Evolutionary conservation across 495 filamentous ascomycete species (phyloP).

Genomic region (Hamigera avellanea): DNA sequence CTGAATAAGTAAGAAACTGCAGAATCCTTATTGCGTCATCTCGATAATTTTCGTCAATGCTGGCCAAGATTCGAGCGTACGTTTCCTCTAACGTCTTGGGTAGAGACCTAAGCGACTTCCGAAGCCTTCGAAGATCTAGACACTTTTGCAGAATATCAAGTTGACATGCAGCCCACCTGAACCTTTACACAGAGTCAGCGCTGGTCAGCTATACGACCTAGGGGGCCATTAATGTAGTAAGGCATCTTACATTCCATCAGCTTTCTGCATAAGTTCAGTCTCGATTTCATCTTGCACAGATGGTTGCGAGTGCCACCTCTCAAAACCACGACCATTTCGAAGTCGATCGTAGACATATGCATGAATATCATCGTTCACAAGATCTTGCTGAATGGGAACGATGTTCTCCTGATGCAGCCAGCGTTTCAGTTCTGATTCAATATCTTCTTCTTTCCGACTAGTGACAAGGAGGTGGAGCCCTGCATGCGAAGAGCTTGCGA

Average conservation of each 20-base stretch:
- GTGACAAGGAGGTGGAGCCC: constrained; percentile 10
- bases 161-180: constrained; percentile 27
- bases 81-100: constrained; percentile 23
- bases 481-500: constrained; percentile 2
- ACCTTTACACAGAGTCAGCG: constrained; percentile 14
- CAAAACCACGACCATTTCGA: constrained; percentile 5
- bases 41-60: constrained; percentile 8
- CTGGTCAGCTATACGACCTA: constrained; percentile 1
- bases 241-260: constrained; percentile 22
- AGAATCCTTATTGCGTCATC: constrained; percentile 14
- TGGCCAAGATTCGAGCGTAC: constrained; percentile 21
- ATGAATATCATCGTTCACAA: constrained; percentile 14
- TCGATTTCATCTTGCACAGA: constrained; percentile 13
- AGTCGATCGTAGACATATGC: constrained; percentile 8
- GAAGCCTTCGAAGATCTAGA: constrained; percentile 4
- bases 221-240: not conserved
- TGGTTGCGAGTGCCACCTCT: constrained; percentile 9
- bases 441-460: constrained; percentile 16
- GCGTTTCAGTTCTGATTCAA: constrained; percentile 17
- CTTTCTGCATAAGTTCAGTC: constrained; percentile 13
- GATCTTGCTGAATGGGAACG: constrained; percentile 3
- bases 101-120: constrained; percentile 11
- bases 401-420: constrained; percentile 12
- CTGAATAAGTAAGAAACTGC: constrained; percentile 17
- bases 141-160: constrained; percentile 19